Base-by-base conservation (phyloP, 306 rosid genomes). In the Prunus davidiana region DNA sequence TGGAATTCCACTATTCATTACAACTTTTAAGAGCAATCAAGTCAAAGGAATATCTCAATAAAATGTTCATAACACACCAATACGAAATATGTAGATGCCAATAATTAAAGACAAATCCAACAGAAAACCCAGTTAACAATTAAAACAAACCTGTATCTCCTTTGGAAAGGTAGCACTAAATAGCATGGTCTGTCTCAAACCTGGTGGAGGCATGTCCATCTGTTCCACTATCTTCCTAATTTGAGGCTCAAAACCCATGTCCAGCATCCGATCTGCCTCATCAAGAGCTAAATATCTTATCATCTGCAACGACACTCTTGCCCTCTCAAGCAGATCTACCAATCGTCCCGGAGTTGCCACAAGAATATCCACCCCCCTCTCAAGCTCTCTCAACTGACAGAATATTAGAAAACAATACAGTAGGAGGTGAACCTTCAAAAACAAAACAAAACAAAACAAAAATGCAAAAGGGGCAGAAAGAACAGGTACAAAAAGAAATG, bases 161-260 rank as follows among this genome's bases (percentile, higher is more conserved):
- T 86, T 88, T 11, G 96, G 96, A 80, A 90, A 92, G 5, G 97
- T 92, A 32, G 97, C 97, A 79, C 96, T 92, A 71, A 88, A 90
- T 58, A 92, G 84, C 91, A 90, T 78, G 3, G 97, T 92, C 78
- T 92, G 97, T 58, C 97, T 83, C 78, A 69, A 71, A 79, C 96
- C 93, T 12, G 82, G 88, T 16, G 87, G 91, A 82, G 97, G 97
- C 97, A 92, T 92, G 84, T 90, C 97, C 92, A 88, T 87, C 83
- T 92, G 92, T 52, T 92, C 87, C 75, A 92, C 97, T 51, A 92
- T 90, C 73, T 87, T 90, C 75, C 97, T 89, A 56, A 92, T 92
- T 85, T 92, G 96, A 80, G 97, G 97, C 84, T 92, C 97, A 83
- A 92, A 92, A 71, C 97, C 97, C 97, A 92, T 92, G 79, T 92